These are phyloP conservation scores for Pseudogymnoascus verrucosus DNA, from an alignment of 2,329 filamentous ascomycete species.

Conservation along the genomic window DNA sequence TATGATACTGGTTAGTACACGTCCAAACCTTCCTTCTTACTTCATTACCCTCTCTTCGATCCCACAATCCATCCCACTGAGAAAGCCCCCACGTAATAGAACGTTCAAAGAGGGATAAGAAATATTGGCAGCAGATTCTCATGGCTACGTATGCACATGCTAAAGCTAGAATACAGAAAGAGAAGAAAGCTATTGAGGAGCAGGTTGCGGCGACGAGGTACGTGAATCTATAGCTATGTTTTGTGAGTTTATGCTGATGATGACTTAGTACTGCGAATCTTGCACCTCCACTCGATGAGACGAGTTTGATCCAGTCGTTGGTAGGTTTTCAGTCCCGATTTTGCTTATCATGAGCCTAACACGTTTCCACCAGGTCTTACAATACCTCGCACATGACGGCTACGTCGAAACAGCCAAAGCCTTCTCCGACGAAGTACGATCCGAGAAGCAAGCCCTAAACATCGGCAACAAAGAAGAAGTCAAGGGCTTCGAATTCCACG, in stretches of 20 bases:
- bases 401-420: slow-evolving; percentile 88
- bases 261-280: slow-evolving; percentile 34
- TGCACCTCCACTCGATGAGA: slow-evolving; percentile 60
- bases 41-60: background rate
- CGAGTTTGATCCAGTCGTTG: slow-evolving; percentile 71
- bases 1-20: slow-evolving; percentile 60
- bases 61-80: background rate
- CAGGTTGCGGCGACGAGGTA: slow-evolving; percentile 48
- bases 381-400: slow-evolving; percentile 90
- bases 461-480: slow-evolving; percentile 45
- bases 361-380: slow-evolving; percentile 44
- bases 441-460: slow-evolving; percentile 63
- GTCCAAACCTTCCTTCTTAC: background rate
- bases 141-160: background rate
- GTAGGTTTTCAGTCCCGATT: slow-evolving; percentile 35
- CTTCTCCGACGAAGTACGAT: slow-evolving; percentile 73
- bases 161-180: slow-evolving; percentile 17
- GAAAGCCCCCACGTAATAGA: background rate
- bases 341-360: background rate
- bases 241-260: background rate
- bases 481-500: slow-evolving; percentile 57
- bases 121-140: background rate
- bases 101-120: background rate
- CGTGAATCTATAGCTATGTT: background rate
- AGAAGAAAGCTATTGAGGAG: slow-evolving; percentile 22